A percentile compares a stretch with the other conserved stretches of the same genome.
phyloP scores from a whole-genome alignment of 2,329 filamentous ascomycete species.

The Trichoderma sp. region DNA sequence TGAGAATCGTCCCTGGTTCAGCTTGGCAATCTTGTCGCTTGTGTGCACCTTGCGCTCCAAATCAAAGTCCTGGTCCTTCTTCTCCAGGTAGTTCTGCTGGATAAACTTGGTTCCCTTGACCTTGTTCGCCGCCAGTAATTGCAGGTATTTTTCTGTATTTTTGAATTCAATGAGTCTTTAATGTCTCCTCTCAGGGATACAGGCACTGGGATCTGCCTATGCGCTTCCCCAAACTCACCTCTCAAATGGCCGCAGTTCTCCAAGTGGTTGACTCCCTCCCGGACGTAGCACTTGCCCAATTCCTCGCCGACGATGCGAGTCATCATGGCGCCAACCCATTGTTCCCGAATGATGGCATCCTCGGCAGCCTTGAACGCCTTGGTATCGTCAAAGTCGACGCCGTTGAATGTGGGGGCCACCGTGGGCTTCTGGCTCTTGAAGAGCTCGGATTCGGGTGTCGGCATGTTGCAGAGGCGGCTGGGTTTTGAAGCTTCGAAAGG shows the following conservation, averaged over 20 bases:
- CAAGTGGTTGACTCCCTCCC: conserved; percentile 81
- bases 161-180: conserved; percentile 15
- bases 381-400: conserved; percentile 83
- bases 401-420: conserved; percentile 79
- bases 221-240: conserved; percentile 56
- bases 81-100: conserved; percentile 70
- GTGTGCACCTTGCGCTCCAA: conserved; percentile 39
- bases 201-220: not conserved
- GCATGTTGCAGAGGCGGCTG: conserved; percentile 52
- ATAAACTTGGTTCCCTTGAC: conserved; percentile 76
- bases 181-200: not conserved
- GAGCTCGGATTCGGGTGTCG: conserved; percentile 75
- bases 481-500: conserved; percentile 12
- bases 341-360: conserved; percentile 77
- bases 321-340: conserved; percentile 92
- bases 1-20: conserved; percentile 37
- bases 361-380: conserved; percentile 77
- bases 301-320: conserved; percentile 77
- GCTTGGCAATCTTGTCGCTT: conserved; percentile 39
- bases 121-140: conserved; percentile 72
- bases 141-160: conserved; percentile 68
- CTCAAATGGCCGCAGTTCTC: conserved; percentile 80
- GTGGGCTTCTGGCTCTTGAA: conserved; percentile 83
- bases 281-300: conserved; percentile 80
- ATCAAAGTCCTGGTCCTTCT: conserved; percentile 45